Evolutionary conservation across 106 monocot species (phyloP), one percentile per base, ranked within the genome.

Genomic region (Cymbidium sinense): DNA sequence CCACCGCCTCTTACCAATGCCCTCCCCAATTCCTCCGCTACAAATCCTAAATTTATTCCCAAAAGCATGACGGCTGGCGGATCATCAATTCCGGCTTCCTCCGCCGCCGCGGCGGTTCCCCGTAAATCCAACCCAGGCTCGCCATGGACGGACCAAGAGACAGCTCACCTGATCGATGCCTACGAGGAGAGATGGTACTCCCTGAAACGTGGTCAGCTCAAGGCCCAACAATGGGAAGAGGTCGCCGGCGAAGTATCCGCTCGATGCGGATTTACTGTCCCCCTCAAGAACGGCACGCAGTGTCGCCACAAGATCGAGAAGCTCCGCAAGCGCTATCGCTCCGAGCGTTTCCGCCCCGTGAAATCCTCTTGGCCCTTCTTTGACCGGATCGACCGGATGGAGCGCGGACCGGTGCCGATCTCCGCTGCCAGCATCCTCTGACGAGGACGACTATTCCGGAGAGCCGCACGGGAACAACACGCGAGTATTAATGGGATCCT

Each of bases 251-350:
- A 79, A 30, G 82, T 88, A 80, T 79, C 88, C 64, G 50, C 77
- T 79, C 88, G 88, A 13, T 86, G 84, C 52, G 84, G 82, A 43
- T 50, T 70, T 51, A 43, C 36, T 1, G 61, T n/a, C 7, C 80
- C 78, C 34, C 43, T 84, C 75, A 88, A 84, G 65, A 78, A 82
- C 76, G 86, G 84, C 58, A 91, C 88, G 72, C 91, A 91, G 86
- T 91, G 91, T 76, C 86, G 91, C 76, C 88, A 91, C 81, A 91
- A 91, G 84, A 79, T 91, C 50, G 91, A 91, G 91, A 91, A 91
- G 82, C 91, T 91, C 43, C 88, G 91, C 34, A 86, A 88, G 84
- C 86, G 88, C 61, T 84, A 82, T 71, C 86, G 86, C 43, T 51
- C 84, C 50, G 88, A 86, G 74, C 47, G 78, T 51, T 70, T 64